A percentile compares a stretch with the other conserved stretches of the same genome.
Conservation (phyloP, 495 filamentous ascomycete genomes). For the Penicillium chermesinum region DNA sequence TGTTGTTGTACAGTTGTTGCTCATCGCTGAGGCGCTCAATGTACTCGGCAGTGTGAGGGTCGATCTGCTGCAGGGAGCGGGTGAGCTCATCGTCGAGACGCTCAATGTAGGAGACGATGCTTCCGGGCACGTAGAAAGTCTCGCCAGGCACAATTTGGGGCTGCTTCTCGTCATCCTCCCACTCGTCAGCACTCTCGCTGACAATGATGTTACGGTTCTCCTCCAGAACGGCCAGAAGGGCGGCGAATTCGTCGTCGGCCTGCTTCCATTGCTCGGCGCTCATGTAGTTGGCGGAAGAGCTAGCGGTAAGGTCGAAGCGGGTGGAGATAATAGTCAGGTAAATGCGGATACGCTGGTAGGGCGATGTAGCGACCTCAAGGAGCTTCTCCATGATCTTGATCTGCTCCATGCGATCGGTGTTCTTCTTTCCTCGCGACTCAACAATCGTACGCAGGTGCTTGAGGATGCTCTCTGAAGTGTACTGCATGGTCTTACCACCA, state of each 20-base stretch:
- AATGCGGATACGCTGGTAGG: conserved; percentile 93
- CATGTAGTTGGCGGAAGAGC: conserved; percentile 76
- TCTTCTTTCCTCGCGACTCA: conserved; percentile 96
- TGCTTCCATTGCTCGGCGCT: conserved; percentile 94
- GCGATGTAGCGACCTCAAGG: conserved; percentile 75
- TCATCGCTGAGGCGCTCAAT: conserved; percentile 92
- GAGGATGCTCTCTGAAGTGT: conserved; percentile 95
- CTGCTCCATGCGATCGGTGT: conserved; percentile 91
- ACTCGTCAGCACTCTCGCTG: conserved; percentile 88
- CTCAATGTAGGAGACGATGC: conserved; percentile 90
- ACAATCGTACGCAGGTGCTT: conserved; percentile 92
- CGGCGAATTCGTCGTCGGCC: conserved; percentile 77
- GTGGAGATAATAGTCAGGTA: conserved; percentile 89
- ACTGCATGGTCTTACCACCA: conserved; percentile 78
- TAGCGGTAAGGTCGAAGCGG: conserved; percentile 82
- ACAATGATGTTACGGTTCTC: conserved; percentile 71
- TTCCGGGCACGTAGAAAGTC: conserved; percentile 83
- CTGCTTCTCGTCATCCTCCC: conserved; percentile 96
- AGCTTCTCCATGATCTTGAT: conserved; percentile 97
- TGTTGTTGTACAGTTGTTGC: conserved; percentile 83
- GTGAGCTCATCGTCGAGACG: conserved; percentile 96
- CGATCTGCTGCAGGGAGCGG: conserved; percentile 89
- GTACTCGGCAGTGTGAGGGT: conserved; percentile 98
- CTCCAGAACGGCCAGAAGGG: conserved; percentile 75
- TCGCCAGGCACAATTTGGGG: conserved; percentile 66